Percentiles rank a stretch among this genome's conserved stretches.
Conservation (phyloP, 306 rosid genomes). For the Prunus fruticosa region DNA sequence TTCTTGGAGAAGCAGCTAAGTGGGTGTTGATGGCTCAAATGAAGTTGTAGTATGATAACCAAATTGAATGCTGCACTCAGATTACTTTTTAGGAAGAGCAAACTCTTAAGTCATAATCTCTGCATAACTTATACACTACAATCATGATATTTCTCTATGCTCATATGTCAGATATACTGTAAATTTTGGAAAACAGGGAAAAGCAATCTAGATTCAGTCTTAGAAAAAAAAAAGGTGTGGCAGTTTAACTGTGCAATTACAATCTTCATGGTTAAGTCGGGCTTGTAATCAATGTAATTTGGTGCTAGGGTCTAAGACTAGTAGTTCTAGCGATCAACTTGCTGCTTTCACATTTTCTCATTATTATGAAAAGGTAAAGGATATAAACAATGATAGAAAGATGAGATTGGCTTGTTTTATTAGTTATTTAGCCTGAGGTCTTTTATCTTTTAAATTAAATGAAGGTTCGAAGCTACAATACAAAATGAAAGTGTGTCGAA, state of each 20-base stretch:
- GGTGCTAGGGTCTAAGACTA: background rate
- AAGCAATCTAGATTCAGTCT: background rate
- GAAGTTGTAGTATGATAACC: background rate
- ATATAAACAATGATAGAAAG: background rate
- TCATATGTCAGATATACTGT: background rate
- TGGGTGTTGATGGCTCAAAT: background rate
- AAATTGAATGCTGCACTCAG: background rate
- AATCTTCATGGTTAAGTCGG: background rate
- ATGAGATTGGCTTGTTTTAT: background rate
- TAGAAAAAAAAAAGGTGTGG: background rate
- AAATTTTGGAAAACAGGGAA: background rate
- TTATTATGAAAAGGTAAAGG: background rate
- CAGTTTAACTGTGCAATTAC: background rate
- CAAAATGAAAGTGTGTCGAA: background rate
- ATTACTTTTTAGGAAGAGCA: background rate
- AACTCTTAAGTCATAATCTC: background rate
- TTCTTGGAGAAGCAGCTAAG: background rate
- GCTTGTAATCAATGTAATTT: background rate
- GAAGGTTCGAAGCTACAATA: background rate
- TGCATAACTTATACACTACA: background rate
- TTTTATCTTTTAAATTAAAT: background rate
- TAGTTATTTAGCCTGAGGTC: background rate
- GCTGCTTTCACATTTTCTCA: background rate
- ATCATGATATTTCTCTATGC: background rate
- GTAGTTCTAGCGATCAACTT: background rate